A percentile compares a stretch with the other conserved stretches of the same genome.
Conservation (phyloP, 2,329 filamentous ascomycete genomes). For the Apiospora rasikravindrae region DNA sequence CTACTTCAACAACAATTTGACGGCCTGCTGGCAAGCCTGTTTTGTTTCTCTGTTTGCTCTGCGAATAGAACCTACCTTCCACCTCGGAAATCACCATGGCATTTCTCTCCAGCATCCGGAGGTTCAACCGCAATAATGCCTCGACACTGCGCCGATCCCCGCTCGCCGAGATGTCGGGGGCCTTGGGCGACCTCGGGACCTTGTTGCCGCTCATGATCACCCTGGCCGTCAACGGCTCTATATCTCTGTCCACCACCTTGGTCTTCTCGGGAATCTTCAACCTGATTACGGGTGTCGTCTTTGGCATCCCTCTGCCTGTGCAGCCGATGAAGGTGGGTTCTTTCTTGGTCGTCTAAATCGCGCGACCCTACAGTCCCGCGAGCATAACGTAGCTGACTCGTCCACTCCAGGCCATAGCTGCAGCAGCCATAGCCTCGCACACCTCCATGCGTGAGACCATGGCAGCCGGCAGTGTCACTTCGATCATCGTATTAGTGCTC, state of each 20-base stretch:
- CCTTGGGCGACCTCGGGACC: slow-evolving; percentile 76
- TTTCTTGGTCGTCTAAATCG: slow-evolving; percentile 4
- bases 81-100: slow-evolving; percentile 28
- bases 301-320: slow-evolving; percentile 88
- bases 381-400: slow-evolving; percentile 15
- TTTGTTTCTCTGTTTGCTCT: no score
- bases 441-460: slow-evolving; percentile 74
- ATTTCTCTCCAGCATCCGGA: slow-evolving; percentile 36
- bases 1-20: background rate
- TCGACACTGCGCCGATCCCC: slow-evolving; percentile 52
- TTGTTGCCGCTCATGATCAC: slow-evolving; percentile 80
- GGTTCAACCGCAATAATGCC: slow-evolving; percentile 53
- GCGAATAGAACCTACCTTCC: background rate
- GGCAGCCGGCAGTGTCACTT: slow-evolving; percentile 84
- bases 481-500: slow-evolving; percentile 73
- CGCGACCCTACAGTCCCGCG: slow-evolving; percentile 2
- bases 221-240: slow-evolving; percentile 76
- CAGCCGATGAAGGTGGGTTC: slow-evolving; percentile 75
- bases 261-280: slow-evolving; percentile 91
- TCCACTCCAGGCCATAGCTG: slow-evolving; percentile 73
- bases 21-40: slow-evolving; percentile 8
- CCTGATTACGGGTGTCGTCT: slow-evolving; percentile 78
- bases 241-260: slow-evolving; percentile 82
- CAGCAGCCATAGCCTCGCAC: slow-evolving; percentile 77
- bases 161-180: slow-evolving; percentile 81